Percentiles rank a stretch among this genome's conserved stretches.
Conservation (phyloP, 1,284 basidiomycete genomes). For the Phlebopus sp. region DNA sequence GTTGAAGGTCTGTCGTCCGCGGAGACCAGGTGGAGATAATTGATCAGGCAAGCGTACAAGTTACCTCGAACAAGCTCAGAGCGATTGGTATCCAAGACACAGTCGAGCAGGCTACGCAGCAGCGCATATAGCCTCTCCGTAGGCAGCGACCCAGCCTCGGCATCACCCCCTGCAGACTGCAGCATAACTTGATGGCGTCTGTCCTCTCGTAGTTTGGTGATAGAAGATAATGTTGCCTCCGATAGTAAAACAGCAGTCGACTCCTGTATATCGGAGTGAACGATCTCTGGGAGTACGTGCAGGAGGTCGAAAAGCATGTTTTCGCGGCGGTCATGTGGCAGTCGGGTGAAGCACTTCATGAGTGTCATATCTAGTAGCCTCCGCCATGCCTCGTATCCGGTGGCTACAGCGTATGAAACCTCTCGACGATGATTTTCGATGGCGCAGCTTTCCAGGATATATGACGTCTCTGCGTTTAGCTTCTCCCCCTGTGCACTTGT, state of each 20-base stretch:
- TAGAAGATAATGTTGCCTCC: slow-evolving; percentile 76
- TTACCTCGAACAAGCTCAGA: slow-evolving; percentile 95
- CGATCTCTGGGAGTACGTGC: slow-evolving; percentile 69
- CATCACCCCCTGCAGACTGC: slow-evolving; percentile 60
- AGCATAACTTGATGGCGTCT: slow-evolving; percentile 63
- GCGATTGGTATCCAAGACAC: slow-evolving; percentile 73
- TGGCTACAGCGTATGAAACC: slow-evolving; percentile 67
- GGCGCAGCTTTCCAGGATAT: slow-evolving; percentile 79
- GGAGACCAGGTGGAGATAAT: slow-evolving; percentile 79
- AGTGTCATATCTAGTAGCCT: slow-evolving; percentile 79
- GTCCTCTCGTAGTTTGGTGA: slow-evolving; percentile 84
- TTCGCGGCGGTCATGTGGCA: slow-evolving; percentile 79
- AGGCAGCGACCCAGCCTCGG: slow-evolving; percentile 66
- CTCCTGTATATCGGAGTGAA: slow-evolving; percentile 60
- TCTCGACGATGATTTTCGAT: slow-evolving; percentile 86
- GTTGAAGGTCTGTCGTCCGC: slow-evolving; percentile 22
- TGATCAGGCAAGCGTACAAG: slow-evolving; percentile 88
- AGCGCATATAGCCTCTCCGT: slow-evolving; percentile 77
- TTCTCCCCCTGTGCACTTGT: slow-evolving; percentile 64
- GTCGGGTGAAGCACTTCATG: slow-evolving; percentile 77
- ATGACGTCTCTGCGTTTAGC: slow-evolving; percentile 67
- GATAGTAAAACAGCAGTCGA: slow-evolving; percentile 78
- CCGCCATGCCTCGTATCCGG: slow-evolving; percentile 81
- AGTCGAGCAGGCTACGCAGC: slow-evolving; percentile 76
- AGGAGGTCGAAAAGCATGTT: slow-evolving; percentile 87